A percentile compares a stretch with the other conserved stretches of the same genome.
Conservation (phyloP, 108 stramenopile genomes). For the Skeletonema potamos region DNA sequence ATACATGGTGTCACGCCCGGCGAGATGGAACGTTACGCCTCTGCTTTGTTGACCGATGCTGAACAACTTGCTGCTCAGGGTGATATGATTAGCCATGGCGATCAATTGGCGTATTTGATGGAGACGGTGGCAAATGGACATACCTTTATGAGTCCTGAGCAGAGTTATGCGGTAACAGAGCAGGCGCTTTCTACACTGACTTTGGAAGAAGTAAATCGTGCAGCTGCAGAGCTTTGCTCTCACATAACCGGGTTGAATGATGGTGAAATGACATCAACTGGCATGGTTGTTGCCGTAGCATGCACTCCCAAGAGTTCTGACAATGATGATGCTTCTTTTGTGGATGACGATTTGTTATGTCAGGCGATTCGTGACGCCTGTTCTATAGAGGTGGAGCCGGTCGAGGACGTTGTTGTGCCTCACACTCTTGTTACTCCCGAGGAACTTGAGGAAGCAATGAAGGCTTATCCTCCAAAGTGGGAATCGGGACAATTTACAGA, state of each 20-base stretch:
- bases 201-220: conserved; percentile 92
- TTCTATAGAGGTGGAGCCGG: conserved; percentile 74
- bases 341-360: conserved; percentile 75
- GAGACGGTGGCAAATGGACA: conserved; percentile 96
- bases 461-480: conserved; percentile 73
- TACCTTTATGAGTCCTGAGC: conserved; percentile 96
- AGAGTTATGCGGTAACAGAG: conserved; percentile 87
- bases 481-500: conserved; percentile 75
- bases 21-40: conserved; percentile 93
- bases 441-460: conserved; percentile 62
- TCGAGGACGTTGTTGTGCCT: conserved; percentile 86
- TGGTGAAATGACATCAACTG: conserved; percentile 54
- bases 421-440: conserved; percentile 77
- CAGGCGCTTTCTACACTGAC: conserved; percentile 86
- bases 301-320: conserved; percentile 76
- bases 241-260: conserved; percentile 84
- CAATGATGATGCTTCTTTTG: conserved; percentile 44
- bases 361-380: conserved; percentile 80
- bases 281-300: conserved; percentile 78
- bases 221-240: conserved; percentile 90
- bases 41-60: conserved; percentile 90
- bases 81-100: conserved; percentile 90
- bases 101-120: conserved; percentile 94
- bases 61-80: conserved; percentile 94
- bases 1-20: conserved; percentile 87